phyloP scores from a whole-genome alignment of 345 rosid genomes.

The Ceriops tagal region DNA sequence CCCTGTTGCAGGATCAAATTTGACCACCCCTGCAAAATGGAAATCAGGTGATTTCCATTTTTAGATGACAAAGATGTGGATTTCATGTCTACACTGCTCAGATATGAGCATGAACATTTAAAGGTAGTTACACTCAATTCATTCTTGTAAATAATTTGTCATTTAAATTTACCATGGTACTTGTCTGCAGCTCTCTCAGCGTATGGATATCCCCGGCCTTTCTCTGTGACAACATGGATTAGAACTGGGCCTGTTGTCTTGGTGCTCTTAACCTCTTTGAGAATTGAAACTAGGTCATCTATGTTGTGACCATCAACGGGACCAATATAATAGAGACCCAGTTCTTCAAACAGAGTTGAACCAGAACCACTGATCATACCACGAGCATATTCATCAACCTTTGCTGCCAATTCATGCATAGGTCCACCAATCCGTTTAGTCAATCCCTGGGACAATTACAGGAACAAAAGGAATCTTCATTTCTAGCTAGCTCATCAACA shows the following conservation, averaged over 20 bases:
- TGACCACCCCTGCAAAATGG: constrained; percentile 64
- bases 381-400: constrained; percentile 95
- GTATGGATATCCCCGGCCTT: constrained; percentile 97
- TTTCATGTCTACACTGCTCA: no score
- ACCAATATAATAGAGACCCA: constrained; percentile 92
- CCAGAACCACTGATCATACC: constrained; percentile 99
- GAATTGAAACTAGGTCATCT: constrained; percentile 79
- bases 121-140: not conserved
- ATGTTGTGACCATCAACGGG: constrained; percentile 96
- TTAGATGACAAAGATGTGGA: not conserved
- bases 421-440: constrained; percentile 89
- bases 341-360: constrained; percentile 91
- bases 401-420: constrained; percentile 92
- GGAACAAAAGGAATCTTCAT: constrained; percentile 6
- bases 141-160: not conserved
- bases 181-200: constrained; percentile 97
- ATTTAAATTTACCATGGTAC: constrained; percentile 62
- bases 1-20: constrained; percentile 93
- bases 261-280: constrained; percentile 88
- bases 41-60: constrained; percentile 3
- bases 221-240: constrained; percentile 95
- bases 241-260: constrained; percentile 89
- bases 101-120: no score
- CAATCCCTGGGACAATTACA: constrained; percentile 59
- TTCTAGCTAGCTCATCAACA: constrained; percentile 4